Evolutionary conservation across 106 monocot species (phyloP).

Genomic region (Alisma plantagoaquatica): DNA sequence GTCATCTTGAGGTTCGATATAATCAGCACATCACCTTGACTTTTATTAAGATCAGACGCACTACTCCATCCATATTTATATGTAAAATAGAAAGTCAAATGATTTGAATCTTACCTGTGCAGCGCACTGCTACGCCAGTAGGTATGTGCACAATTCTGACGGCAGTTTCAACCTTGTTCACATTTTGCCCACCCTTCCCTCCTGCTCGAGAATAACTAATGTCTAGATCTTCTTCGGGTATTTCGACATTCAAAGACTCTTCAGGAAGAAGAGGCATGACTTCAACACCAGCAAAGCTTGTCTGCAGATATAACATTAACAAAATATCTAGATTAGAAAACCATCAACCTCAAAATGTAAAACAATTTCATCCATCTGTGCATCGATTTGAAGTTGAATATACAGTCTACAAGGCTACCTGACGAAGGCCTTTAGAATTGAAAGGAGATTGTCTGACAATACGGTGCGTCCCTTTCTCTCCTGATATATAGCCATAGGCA

Average conservation of each 20-base stretch:
- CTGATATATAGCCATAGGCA: constrained; percentile 95
- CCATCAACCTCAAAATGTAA: background rate
- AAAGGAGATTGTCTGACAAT: constrained; percentile 96
- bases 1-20: too few relatives aligned
- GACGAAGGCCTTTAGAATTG: constrained; percentile 97
- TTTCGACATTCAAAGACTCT: constrained; percentile 73
- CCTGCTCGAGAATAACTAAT: constrained; percentile 78
- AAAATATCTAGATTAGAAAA: too few relatives aligned
- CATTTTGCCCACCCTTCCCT: constrained; percentile 96
- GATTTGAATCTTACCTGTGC: constrained; percentile 71
- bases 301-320: constrained; percentile 31
- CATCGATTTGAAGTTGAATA: background rate
- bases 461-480: constrained; percentile 95
- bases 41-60: too few relatives aligned
- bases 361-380: background rate
- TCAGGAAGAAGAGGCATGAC: constrained; percentile 98
- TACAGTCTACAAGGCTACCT: constrained; percentile 29
- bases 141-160: constrained; percentile 91
- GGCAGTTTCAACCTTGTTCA: constrained; percentile 98
- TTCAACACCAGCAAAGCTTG: constrained; percentile 93
- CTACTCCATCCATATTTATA: too few relatives aligned
- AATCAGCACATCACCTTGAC: too few relatives aligned
- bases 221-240: constrained; percentile 93
- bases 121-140: constrained; percentile 84
- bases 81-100: too few relatives aligned